These are phyloP conservation scores for Immersiporthe knoxdaviesiana DNA, from an alignment of 2,329 filamentous ascomycete species.

Conservation along the genomic window DNA sequence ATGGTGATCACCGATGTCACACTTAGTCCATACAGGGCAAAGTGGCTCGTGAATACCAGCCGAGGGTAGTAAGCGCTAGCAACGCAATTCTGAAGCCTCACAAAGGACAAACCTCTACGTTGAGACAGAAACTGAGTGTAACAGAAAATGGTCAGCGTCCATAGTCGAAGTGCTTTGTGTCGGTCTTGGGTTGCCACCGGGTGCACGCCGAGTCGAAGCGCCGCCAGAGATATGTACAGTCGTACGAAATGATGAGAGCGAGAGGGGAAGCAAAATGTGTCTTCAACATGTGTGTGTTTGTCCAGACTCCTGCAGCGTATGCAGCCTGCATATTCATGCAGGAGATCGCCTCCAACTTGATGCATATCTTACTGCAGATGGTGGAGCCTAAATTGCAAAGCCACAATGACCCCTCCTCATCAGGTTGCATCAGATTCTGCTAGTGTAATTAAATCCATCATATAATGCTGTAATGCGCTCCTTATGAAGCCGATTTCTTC, in stretches of 20 bases:
- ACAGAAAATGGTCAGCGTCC: too few relatives aligned
- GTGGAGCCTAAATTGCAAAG: background rate
- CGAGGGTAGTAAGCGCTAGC: background rate
- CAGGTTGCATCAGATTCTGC: background rate
- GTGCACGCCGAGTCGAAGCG: background rate
- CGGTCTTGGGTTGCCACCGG: background rate
- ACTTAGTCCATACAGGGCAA: background rate
- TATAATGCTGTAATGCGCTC: too few relatives aligned
- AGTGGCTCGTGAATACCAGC: background rate
- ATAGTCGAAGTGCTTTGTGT: background rate
- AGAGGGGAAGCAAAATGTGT: background rate
- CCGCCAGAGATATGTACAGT: background rate
- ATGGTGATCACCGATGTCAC: too few relatives aligned
- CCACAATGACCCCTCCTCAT: background rate
- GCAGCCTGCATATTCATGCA: background rate
- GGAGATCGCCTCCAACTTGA: background rate
- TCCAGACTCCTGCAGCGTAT: background rate
- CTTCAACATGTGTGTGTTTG: too few relatives aligned
- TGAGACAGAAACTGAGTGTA: background rate
- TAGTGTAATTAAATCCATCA: background rate
- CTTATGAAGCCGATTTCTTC: background rate
- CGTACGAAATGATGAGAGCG: background rate
- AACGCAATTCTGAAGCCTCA: background rate
- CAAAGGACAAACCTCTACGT: background rate
- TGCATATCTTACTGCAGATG: background rate